These are phyloP conservation scores for Cymbopogon flexuosus DNA, from an alignment of 202 grass and related monocot species.

Conservation along the genomic window DNA sequence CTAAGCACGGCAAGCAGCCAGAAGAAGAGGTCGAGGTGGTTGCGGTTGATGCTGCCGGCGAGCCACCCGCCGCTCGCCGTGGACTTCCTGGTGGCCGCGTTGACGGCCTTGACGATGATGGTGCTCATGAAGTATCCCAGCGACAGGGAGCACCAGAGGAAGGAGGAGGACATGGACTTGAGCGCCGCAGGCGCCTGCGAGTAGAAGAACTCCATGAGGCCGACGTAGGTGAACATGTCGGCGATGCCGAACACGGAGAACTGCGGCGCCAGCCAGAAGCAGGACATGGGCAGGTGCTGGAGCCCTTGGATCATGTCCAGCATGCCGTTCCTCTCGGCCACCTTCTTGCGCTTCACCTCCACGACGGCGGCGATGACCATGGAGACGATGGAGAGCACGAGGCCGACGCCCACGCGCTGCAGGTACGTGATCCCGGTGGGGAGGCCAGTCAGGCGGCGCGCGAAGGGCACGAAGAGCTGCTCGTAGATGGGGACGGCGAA, in stretches of 20 bases:
- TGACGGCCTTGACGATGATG: constrained; percentile 53
- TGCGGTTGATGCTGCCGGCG: constrained; percentile 48
- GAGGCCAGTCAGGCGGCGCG: constrained; percentile 44
- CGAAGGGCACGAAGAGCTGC: constrained; percentile 58
- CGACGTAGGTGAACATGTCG: constrained; percentile 67
- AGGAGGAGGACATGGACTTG: constrained; percentile 59
- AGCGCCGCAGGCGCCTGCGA: constrained; percentile 42
- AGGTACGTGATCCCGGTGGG: constrained; percentile 54
- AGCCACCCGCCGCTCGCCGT: constrained; percentile 48
- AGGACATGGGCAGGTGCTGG: constrained; percentile 22
- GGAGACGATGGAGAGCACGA: constrained; percentile 54
- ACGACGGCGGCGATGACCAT: constrained; percentile 56
- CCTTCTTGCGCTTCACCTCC: constrained; percentile 46
- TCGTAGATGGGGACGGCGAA: constrained; percentile 58
- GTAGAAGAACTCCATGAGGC: constrained; percentile 78
- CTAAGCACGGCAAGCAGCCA: constrained; percentile 60
- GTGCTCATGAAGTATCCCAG: constrained; percentile 62
- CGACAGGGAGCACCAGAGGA: constrained; percentile 53
- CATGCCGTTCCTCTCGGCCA: neutral
- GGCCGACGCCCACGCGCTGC: constrained; percentile 60
- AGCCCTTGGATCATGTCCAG: neutral
- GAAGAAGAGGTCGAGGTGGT: constrained; percentile 73
- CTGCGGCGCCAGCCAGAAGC: constrained; percentile 60
- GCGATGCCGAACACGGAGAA: constrained; percentile 55
- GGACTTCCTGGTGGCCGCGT: constrained; percentile 25